Evolutionary conservation across 2,329 filamentous ascomycete genomes (phyloP), one percentile per base, ranked within the genome.

Genomic region (Fusarium sp.): DNA sequence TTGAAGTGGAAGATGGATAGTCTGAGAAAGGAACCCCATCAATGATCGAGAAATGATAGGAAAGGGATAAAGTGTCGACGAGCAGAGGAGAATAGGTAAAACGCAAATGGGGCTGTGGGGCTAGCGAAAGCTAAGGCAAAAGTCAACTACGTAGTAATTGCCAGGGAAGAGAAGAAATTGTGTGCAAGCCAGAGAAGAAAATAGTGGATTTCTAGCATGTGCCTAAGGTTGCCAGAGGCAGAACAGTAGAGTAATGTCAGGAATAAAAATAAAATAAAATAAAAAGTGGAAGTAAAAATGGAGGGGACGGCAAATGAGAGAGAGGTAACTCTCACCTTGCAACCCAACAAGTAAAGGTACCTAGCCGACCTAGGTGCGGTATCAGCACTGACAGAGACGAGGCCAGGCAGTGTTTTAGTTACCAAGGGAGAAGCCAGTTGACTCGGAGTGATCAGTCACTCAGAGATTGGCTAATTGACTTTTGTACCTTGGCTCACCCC

Each of bases 371-470:
- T 31, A 31, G 38, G 42, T 42, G 34, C 46, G 26, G 45, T 50
- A 60, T 48, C 26, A 43, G 43, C 24, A 65, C 61, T 58, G 63
- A 53, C 43, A 66, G 52, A 58, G 40, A 58, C 72, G 65, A 73
- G 63, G 71, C 70, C 36, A 74, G 68, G 69, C 70, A 48, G 71
- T 73, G 73, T 77, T 77, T 75, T 74, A 72, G 68, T 77, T 75
- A 69, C 49, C 66, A 75, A 75, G 74, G 75, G 72, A 73, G 61
- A 48, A 18, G 14, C 24, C 33, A 45, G 67, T 70, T 72, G 66
- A 68, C 64, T 68, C 45, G 42, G 45, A 50, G n/a, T 36, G 39
- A n/a, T 17, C 40, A 45, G 46, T 31, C 39, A 45, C 43, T 17
- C 34, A 50, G 43, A 64, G 49, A 61, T 65, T 60, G 52, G 34